Evolutionary conservation across 129 eudicot genomes (phyloP), one percentile per base, ranked within the genome.

Genomic region (Saposhnikovia divaricata): DNA sequence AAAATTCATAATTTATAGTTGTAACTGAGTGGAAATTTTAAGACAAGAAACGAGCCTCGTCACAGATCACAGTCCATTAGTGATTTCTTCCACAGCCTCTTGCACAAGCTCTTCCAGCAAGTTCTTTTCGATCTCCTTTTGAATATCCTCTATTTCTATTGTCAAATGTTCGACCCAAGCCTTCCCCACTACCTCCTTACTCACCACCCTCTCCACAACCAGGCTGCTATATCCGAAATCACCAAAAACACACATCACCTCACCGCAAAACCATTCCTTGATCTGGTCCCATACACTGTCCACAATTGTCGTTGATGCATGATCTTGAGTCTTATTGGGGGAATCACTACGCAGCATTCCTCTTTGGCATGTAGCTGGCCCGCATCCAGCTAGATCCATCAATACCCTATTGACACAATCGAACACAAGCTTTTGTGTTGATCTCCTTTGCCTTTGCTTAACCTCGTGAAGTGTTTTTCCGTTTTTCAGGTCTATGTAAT

Each of bases 81-180:
- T 87, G 81, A 88, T 84, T 86, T 89, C 95, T 84, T 83, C 78
- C 83, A 87, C 88, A 74, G 78, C 82, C 87, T 92, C 99, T 72
- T 88, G 87, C 80, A 92, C 93, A 72, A 96, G 83, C 82, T 88
- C 97, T 81, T 96, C 93, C 76, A 96, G 85, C 91, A 96, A 85
- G 82, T 85, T 87, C 86, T 86, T 84, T 89, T 88, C 98, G 43
- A 96, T 90, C 77, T 90, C 99, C 82, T 84, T 88, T 34, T 90
- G 90, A 65, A 87, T 44, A 80, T 78, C 71, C 78, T 87, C 93
- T 65, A 83, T 73, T 82, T 96, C 98, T 80, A 86, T 37, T 43
- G 85, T 87, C 82, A 90, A 77, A 39, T 89, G 80, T 40, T 84
- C 96, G 59, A 42, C 77, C 99, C 99, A 92, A 59, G 89, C 93